Evolutionary conservation across 1,139 yeast species (phyloP).

Genomic region (Eremothecium coryli): DNA sequence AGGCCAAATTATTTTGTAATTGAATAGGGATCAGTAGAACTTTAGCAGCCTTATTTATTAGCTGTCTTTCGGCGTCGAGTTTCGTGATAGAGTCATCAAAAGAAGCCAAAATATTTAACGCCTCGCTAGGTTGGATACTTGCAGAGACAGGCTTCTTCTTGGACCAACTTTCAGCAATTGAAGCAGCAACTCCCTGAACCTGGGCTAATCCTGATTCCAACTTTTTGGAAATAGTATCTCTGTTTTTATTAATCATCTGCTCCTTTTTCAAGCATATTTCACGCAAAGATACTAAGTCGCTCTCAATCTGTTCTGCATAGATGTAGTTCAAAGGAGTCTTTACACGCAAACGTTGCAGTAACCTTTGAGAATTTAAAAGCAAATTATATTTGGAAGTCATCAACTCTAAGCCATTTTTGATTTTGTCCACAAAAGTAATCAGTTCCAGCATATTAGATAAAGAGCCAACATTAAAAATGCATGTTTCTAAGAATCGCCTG

Average conservation of each 20-base stretch:
- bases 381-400: not conserved
- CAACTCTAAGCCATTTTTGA: slow-evolving; percentile 1
- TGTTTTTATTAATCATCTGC: slow-evolving; percentile 37
- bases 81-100: slow-evolving; percentile 35
- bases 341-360: slow-evolving; percentile 34
- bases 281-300: slow-evolving; percentile 38
- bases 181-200: slow-evolving; percentile 32
- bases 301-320: slow-evolving; percentile 54
- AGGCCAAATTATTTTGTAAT: slow-evolving; percentile 29
- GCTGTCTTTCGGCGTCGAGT: slow-evolving; percentile 21
- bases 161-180: slow-evolving; percentile 39
- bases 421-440: slow-evolving; percentile 3
- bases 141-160: slow-evolving; percentile 43
- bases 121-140: slow-evolving; percentile 39
- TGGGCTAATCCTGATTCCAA: slow-evolving; percentile 37
- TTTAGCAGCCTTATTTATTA: slow-evolving; percentile 36
- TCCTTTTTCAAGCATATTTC: slow-evolving; percentile 37
- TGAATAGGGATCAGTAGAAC: slow-evolving; percentile 36
- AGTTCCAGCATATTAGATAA: slow-evolving; percentile 5
- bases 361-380: slow-evolving; percentile 16
- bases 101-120: slow-evolving; percentile 38
- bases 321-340: slow-evolving; percentile 50
- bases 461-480: slow-evolving; percentile 2
- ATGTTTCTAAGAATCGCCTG: slow-evolving; percentile 5
- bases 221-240: slow-evolving; percentile 36